A percentile compares a stretch with the other conserved stretches of the same genome.
Conservation (phyloP, 192 early-diverging fungal species). For the Backusella morwellensis region DNA sequence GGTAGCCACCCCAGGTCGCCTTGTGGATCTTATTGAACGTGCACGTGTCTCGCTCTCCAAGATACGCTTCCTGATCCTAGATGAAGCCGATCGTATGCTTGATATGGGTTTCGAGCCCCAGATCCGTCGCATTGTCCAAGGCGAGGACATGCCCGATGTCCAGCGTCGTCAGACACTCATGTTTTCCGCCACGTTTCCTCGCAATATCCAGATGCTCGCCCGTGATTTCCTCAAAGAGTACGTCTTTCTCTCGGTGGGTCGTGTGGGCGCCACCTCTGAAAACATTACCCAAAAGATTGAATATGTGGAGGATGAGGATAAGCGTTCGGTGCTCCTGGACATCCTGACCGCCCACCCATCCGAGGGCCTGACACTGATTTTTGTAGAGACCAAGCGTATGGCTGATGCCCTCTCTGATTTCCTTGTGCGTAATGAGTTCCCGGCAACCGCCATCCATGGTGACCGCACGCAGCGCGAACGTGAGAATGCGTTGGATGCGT, state of each 20-base stretch:
- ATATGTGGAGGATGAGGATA: constrained; percentile 94
- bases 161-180: constrained; percentile 90
- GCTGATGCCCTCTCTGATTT: constrained; percentile 89
- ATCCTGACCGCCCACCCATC: constrained; percentile 59
- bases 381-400: constrained; percentile 96
- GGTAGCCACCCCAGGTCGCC: constrained; percentile 95
- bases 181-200: constrained; percentile 95
- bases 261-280: constrained; percentile 92
- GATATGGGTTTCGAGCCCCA: constrained; percentile 94
- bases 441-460: constrained; percentile 97
- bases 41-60: constrained; percentile 73
- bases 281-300: constrained; percentile 94
- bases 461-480: constrained; percentile 95
- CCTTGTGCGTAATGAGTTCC: constrained; percentile 71
- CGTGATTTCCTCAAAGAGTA: constrained; percentile 83
- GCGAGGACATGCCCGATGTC: constrained; percentile 73
- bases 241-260: constrained; percentile 87
- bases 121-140: constrained; percentile 84
- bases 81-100: constrained; percentile 98
- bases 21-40: constrained; percentile 91
- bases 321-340: constrained; percentile 85
- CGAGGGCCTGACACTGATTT: constrained; percentile 82
- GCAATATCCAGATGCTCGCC: constrained; percentile 83
- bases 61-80: constrained; percentile 84
- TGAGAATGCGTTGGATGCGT: constrained; percentile 85